These are phyloP conservation scores for Aspergillus panamensis DNA, from an alignment of 495 filamentous ascomycete species.

Conservation along the genomic window DNA sequence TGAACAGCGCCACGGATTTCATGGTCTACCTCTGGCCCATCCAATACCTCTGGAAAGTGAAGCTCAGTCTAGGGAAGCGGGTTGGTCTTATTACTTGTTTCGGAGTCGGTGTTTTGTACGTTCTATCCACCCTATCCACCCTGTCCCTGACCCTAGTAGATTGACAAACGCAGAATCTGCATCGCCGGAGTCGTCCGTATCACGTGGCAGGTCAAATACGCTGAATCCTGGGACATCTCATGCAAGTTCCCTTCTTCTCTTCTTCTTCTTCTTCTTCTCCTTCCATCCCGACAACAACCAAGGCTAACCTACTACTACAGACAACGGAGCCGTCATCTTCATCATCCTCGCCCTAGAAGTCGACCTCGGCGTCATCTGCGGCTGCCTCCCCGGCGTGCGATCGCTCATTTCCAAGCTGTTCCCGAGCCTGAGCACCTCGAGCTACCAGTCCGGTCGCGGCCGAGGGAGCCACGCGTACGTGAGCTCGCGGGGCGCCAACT, in stretches of 20 bases:
- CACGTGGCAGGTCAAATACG: conserved; percentile 9
- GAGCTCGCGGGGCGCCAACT: no score
- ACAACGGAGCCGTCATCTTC: conserved; percentile 10
- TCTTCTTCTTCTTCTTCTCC: neutral
- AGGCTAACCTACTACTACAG: neutral
- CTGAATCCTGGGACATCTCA: conserved; percentile 9
- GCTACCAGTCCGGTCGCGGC: neutral
- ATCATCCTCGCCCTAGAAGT: conserved; percentile 1
- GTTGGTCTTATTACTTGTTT: conserved; percentile 5
- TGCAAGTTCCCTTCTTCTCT: neutral
- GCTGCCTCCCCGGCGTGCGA: conserved; percentile 6
- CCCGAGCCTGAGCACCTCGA: conserved; percentile 1
- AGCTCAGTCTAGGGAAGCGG: conserved; percentile 1
- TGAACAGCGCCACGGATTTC: conserved; percentile 9
- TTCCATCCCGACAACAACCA: neutral
- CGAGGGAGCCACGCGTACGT: neutral
- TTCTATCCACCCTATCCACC: neutral
- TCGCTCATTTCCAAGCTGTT: conserved; percentile 7
- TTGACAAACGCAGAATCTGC: neutral
- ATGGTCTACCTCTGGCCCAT: conserved; percentile 11
- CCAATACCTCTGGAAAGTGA: conserved; percentile 1
- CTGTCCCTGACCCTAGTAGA: neutral
- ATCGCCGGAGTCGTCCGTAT: conserved; percentile 8
- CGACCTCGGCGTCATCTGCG: conserved; percentile 3
- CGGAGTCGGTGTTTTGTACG: conserved; percentile 8